Base-by-base conservation (phyloP, 257 asterid species). In the Nicotiana tomentosiformis region DNA sequence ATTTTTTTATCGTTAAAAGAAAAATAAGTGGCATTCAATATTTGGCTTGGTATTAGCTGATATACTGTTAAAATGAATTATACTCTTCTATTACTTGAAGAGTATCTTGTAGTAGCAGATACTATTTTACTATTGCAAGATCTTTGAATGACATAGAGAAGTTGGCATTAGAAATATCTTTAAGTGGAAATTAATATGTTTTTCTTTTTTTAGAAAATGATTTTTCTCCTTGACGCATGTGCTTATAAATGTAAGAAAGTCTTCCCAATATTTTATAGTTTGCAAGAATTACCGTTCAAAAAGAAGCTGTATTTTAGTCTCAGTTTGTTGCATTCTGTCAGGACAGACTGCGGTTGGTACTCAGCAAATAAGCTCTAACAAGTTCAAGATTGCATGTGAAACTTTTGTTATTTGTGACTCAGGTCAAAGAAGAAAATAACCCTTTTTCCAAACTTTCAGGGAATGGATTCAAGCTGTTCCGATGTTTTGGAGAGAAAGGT, bases 381-480 rank as follows among this genome's bases (percentile, higher is more conserved):
- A 51, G 37, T 49, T 26, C 10, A 76, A 74, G 23, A 74, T 14
- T 51, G 29, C 46, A 8, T 15, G 64, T 5, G 8, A 64, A 2
- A 15, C 1, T 49, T 74, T 74, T 74, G 46, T 26, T 51, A 16
- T 51, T 51, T 61, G 64, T 2, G 46, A 49, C 43, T 26, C 9
- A 23, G 39, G 51, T 23, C 10, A 74, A 26, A 6, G 20, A 26
- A 46, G 43, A 14, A n/a, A 26, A 49, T 76, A 62, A 51, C 43
- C 43, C 11, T 64, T 67, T 51, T 49, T 62, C 56, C 83, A 77
- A 82, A 82, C 70, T 67, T 87, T 81, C 93, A 95, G 99, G 90
- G 78, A 83, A 82, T 55, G 95, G 96, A 39, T 92, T 91, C 86
- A 90, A 85, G 85, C 80, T 90, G 82, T 89, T 90, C 87, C 46